Base-by-base conservation (phyloP, 2,329 filamentous ascomycete species). In the Colletotrichum sp. region DNA sequence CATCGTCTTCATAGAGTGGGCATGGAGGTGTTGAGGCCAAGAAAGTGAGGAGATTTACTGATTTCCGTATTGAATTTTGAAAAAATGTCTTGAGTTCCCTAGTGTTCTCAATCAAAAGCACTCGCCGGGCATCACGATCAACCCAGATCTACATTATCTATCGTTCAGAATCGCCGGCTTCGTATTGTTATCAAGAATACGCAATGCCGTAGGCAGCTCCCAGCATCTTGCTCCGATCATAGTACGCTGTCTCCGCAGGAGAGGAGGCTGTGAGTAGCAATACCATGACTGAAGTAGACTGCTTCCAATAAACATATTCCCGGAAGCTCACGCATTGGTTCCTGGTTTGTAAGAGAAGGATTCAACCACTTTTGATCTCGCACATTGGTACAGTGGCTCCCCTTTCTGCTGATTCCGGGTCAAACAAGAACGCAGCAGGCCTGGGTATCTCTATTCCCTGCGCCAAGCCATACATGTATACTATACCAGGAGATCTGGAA, bases 191-290 rank as follows among this genome's bases (percentile, higher is more conserved):
- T 43, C 38, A n/a, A 43, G 18, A 43, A n/a, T 43, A 43, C 18
- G 1, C 38, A n/a, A n/a, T 1, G 1, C 5, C 38, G 9, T 0
- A 43, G 3, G 18, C 8, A 6, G 5, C n/a, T 43, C 16, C 38
- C 38, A n/a, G 18, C 38, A 43, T n/a, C 18, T 10, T 43, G 8
- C 16, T 43, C 38, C 1, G 18, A n/a, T 3, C 9, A n/a, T 12
- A 43, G 18, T 5, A 6, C 18, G 3, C 18, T 6, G 38, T 43
- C 15, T 36, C 15, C 15, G n/a, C n/a, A n/a, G n/a, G n/a, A n/a
- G n/a, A n/a, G n/a, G n/a, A 36, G 15, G 32, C 32, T 36, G 34
- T 16, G 15, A 16, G 34, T 15, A 8, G 7, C 18, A 43, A 43
- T 3, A 43, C 5, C 8, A 10, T 2, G 8, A n/a, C 16, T 43